Evolutionary conservation across 306 rosid genomes (phyloP), one percentile per base, ranked within the genome.

Genomic region (Vigna radiata): DNA sequence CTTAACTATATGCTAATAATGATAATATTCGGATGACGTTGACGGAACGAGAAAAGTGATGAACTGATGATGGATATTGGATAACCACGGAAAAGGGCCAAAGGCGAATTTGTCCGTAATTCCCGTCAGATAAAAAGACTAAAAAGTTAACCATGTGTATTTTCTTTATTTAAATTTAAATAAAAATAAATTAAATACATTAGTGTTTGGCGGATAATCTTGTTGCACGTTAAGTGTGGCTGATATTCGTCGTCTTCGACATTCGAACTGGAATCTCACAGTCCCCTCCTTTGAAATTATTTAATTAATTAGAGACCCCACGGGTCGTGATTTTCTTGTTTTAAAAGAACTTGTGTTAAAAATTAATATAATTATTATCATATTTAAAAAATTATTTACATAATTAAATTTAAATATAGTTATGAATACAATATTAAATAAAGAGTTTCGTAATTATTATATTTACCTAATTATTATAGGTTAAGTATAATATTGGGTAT

Each of bases 11-110:
- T 15, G 8, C n/a, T n/a, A n/a, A n/a, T n/a, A n/a, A 39, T 39
- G 4, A 13, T 4, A 62, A 8, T 55, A 60, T 80, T 31, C 75
- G 5, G 15, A 21, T 65, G 56, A 58, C 47, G 69, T 67, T 54
- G 81, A 68, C 33, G 33, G 66, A 6, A 49, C 31, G 2, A 64
- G 29, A 43, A 16, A 19, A 53, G 69, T 16, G 18, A 36, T 2
- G 31, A 25, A 53, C 58, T 23, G 27, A 33, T 0, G 15, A 58
- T 25, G 4, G 18, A 58, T 13, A 58, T 58, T 50, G 79, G 52
- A 63, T 63, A 62, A 27, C 39, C 37, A 48, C 50, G 12, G 14
- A 62, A 49, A 62, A 49, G 60, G 6, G 23, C 63, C 33, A 39
- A 49, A 63, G 10, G 39, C 39, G 43, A 25, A 64, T 64, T 64